Base-by-base conservation (phyloP, 352 stramenopile genomes). In the Elongisporangium anandrum region DNA sequence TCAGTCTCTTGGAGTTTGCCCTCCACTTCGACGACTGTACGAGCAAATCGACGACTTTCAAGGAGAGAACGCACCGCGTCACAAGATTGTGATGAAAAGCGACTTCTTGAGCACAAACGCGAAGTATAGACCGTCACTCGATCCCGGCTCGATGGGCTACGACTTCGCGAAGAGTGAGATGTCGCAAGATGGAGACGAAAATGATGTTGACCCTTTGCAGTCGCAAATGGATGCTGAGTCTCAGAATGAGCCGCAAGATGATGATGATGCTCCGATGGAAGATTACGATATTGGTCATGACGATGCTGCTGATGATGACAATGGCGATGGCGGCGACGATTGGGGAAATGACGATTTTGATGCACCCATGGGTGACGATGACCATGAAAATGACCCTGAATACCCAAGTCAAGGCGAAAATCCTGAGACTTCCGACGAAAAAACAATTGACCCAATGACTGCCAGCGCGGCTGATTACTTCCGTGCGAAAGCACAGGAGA, bases 1-100 rank as follows among this genome's bases (percentile, higher is more conserved):
- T 41, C 45, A 82, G 75, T 54, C 61, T 15, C 57, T 88, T n/a
- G 59, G 70, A 2, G 72, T 93, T 15, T 93, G 84, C 39, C 84
- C 84, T n/a, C 74, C 71, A 20, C 59, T 93, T 54, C 68, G 70
- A 15, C 81, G 79, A 9, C 70, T 94, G 50, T 94, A 94, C 56
- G 71, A 89, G 3, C 81, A 94, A 51, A 63, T 93, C 15, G 79
- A 92, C 21, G 73, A 88, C 29, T 78, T 83, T 29, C 82, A 85
- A 19, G 77, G 76, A 38, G 73, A 82, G 5, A 56, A 66, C 23
- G 64, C 70, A 22, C 65, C 73, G 7, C 80, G 78, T 20, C 66
- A 77, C 29, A 87, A 88, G 54, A 65, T 88, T 4, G 70, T 80
- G 19, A 72, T 85, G 12, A 82, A 79, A 39, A 85, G 72, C 38